Evolutionary conservation across 768 basidiomycete species (phyloP).

Genomic region (Suillus subluteus): DNA sequence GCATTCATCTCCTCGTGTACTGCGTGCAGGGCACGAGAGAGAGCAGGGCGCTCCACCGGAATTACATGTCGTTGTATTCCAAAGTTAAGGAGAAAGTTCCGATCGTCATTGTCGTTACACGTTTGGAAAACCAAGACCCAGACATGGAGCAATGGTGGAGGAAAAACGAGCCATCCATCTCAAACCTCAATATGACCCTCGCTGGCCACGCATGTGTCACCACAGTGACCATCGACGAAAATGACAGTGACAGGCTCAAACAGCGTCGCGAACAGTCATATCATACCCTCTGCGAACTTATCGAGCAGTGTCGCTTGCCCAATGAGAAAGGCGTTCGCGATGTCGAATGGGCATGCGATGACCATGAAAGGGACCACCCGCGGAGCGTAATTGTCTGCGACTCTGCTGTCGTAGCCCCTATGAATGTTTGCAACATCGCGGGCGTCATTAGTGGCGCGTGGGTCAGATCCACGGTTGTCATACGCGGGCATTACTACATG

Average conservation of each 20-base stretch:
- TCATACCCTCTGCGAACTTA: conserved; percentile 9
- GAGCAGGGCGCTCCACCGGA: conserved; percentile 20
- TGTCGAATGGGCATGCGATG: background rate
- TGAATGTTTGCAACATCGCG: conserved; percentile 9
- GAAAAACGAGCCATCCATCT: conserved; percentile 17
- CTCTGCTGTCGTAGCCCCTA: conserved; percentile 4
- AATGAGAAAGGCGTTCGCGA: background rate
- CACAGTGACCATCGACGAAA: background rate
- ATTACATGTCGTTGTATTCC: conserved; percentile 18
- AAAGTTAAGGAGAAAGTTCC: conserved; percentile 17
- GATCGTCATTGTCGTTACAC: conserved; percentile 22
- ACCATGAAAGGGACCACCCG: conserved; percentile 1
- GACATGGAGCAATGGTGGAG: conserved; percentile 30
- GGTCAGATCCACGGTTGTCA: conserved; percentile 8
- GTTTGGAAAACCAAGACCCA: conserved; percentile 23
- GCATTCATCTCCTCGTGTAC: conserved; percentile 25
- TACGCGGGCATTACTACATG: conserved; percentile 11
- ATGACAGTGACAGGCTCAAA: background rate
- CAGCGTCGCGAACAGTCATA: conserved; percentile 14
- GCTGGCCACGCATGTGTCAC: conserved; percentile 23
- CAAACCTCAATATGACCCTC: conserved; percentile 2
- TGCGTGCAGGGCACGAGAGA: conserved; percentile 27
- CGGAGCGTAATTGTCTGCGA: conserved; percentile 14
- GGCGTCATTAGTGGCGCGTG: conserved; percentile 8
- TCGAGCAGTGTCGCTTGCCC: background rate